Evolutionary conservation across 2,329 filamentous ascomycete genomes (phyloP).

Genomic region (Talaromyces sp.): DNA sequence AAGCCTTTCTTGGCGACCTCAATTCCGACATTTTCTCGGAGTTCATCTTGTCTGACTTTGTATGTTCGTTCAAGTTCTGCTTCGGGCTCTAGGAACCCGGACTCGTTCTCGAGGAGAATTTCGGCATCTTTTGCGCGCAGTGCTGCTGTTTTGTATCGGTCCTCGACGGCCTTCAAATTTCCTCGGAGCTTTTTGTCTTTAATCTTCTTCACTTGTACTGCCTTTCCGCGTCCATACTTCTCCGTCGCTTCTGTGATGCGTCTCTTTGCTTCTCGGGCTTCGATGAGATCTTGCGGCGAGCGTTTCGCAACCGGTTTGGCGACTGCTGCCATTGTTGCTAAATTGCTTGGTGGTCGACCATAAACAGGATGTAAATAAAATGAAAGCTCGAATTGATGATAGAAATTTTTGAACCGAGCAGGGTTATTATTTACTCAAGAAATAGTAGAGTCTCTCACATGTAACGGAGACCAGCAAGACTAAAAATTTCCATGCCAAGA

Average conservation of each 20-base stretch:
- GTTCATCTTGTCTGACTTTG: conserved; percentile 84
- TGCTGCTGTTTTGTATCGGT: conserved; percentile 74
- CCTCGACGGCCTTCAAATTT: conserved; percentile 72
- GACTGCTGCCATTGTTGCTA: conserved; percentile 26
- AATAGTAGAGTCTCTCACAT: not conserved
- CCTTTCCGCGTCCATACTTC: conserved; percentile 77
- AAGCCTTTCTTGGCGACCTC: conserved; percentile 91
- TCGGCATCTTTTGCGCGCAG: conserved; percentile 90
- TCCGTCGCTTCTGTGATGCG: conserved; percentile 55
- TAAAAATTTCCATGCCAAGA: conserved; percentile 37
- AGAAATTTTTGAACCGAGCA: not conserved
- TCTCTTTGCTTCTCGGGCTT: conserved; percentile 37
- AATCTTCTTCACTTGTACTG: conserved; percentile 65
- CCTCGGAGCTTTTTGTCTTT: conserved; percentile 85
- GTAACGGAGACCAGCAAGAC: conserved; percentile 14
- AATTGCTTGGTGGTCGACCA: not conserved
- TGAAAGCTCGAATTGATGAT: not conserved
- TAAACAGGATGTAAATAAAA: not conserved
- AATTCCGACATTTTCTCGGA: conserved; percentile 65
- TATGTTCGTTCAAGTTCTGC: conserved; percentile 85
- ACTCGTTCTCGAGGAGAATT: conserved; percentile 80
- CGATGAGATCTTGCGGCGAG: conserved; percentile 21
- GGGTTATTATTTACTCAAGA: not conserved
- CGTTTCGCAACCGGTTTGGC: conserved; percentile 25
- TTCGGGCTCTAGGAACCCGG: conserved; percentile 84